Base-by-base conservation (phyloP, 257 asterid species). In the Gardenia jasminoides region DNA sequence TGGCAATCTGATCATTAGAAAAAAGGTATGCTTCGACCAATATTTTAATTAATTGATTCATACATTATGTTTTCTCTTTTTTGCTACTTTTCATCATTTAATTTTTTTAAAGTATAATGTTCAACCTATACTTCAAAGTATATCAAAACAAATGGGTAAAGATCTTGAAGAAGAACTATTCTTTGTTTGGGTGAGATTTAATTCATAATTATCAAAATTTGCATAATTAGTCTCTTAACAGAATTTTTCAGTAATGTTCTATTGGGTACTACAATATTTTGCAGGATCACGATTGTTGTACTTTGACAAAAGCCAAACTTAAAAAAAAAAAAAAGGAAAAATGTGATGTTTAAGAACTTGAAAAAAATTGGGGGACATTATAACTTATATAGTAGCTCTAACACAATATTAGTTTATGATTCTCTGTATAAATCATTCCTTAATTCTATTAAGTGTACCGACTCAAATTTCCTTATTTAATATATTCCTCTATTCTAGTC, bases 371-470 rank as follows among this genome's bases (percentile, higher is more conserved):
- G 56, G 75, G 7, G 3, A 20, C 30, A 3, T 2, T 22, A 43
- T 70, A 7, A 7, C 3, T 15, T 1, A 1, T 70, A 39, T 8
- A 70, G 44, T 43, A 7, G 1, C 13, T 70, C 19, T 8, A 70
- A 70, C 56, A 70, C 58, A 9, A 0, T 70, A n/a, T 47, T 70
- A 11, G 44, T 70, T 70, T 58, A 70, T 41, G 75, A 70, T 70
- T 70, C 58, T 43, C 1, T 12, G 28, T 43, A 70, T 20, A 70
- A 70, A 70, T 70, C 75, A 15, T 43, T 17, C 7, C 28, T 70
- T 39, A 70, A 70, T 70, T 17, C 56, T 43, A 58, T 70, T 70
- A 70, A 70, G 75, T 70, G 10, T 11, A 65, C 41, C 30, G 7
- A 20, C 13, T 41, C 30, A 39, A 13, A 1, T 70, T 70, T 70